These are phyloP conservation scores for Phialophora macrospora DNA, from an alignment of 2,329 filamentous ascomycete genomes.

Conservation along the genomic window DNA sequence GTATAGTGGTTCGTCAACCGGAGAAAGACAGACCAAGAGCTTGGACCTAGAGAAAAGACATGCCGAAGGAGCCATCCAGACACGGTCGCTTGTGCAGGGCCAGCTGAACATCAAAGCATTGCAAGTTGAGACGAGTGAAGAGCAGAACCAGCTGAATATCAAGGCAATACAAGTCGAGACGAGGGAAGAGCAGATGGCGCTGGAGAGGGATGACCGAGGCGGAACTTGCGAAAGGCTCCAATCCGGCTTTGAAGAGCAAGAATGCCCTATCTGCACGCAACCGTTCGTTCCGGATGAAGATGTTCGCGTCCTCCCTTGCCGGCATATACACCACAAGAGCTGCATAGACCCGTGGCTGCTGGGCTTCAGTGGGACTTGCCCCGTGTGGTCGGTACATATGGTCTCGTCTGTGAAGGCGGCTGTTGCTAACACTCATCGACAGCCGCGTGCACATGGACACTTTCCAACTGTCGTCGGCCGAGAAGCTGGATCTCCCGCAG, in stretches of 20 bases:
- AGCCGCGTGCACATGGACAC: slow-evolving; percentile 16
- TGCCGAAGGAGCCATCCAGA: background rate
- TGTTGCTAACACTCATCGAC: background rate
- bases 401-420: background rate
- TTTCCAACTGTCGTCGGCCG: background rate
- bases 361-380: slow-evolving; percentile 19
- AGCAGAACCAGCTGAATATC: slow-evolving; percentile 2
- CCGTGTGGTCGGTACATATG: slow-evolving; percentile 14
- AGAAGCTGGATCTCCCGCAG: background rate
- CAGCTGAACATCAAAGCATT: slow-evolving; percentile 12
- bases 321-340: slow-evolving; percentile 19
- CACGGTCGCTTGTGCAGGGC: slow-evolving; percentile 11
- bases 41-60: slow-evolving; percentile 14
- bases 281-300: slow-evolving; percentile 7
- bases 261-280: slow-evolving; percentile 19
- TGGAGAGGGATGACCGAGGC: background rate
- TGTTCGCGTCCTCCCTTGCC: slow-evolving; percentile 21
- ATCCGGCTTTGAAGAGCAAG: slow-evolving; percentile 1
- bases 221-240: no score
- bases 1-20: background rate
- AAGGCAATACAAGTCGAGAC: slow-evolving; percentile 11
- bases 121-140: slow-evolving; percentile 1
- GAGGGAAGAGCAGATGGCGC: background rate
- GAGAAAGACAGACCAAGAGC: slow-evolving; percentile 5
- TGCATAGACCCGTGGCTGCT: slow-evolving; percentile 24